Evolutionary conservation across 2,329 filamentous ascomycete species (phyloP).

Genomic region (Aspergillus ustus): DNA sequence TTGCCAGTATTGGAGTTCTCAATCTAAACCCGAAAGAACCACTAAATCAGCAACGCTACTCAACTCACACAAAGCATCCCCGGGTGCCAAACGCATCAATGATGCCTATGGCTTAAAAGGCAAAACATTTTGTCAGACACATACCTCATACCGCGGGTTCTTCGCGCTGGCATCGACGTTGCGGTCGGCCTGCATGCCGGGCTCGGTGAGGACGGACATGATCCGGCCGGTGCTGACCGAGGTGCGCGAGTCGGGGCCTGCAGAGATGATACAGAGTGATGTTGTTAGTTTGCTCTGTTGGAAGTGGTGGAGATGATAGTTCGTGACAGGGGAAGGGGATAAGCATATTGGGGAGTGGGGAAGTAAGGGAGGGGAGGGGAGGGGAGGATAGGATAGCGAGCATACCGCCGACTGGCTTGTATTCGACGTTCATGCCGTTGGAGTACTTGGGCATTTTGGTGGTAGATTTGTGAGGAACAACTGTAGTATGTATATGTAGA

Average conservation of each 20-base stretch:
- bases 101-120: neutral
- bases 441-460: conserved; percentile 17
- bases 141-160: conserved; percentile 43
- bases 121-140: neutral
- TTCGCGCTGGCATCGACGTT: conserved; percentile 39
- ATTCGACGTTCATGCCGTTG: conserved; percentile 35
- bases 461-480: too few relatives aligned
- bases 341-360: too few relatives aligned
- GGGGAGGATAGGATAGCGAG: conserved; percentile 28
- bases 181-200: conserved; percentile 34
- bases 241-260: conserved; percentile 40
- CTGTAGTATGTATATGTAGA: too few relatives aligned
- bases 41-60: neutral
- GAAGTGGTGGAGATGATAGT: too few relatives aligned
- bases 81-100: too few relatives aligned
- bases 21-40: conserved; percentile 30
- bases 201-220: conserved; percentile 37
- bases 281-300: too few relatives aligned
- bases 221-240: conserved; percentile 40
- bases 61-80: too few relatives aligned
- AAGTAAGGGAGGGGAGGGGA: too few relatives aligned
- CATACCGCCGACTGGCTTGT: conserved; percentile 44
- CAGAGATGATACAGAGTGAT: too few relatives aligned
- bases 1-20: conserved; percentile 41
- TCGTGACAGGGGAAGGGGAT: neutral